Base-by-base conservation (phyloP, 768 basidiomycete genomes). In the Solioccasus polychromus region DNA sequence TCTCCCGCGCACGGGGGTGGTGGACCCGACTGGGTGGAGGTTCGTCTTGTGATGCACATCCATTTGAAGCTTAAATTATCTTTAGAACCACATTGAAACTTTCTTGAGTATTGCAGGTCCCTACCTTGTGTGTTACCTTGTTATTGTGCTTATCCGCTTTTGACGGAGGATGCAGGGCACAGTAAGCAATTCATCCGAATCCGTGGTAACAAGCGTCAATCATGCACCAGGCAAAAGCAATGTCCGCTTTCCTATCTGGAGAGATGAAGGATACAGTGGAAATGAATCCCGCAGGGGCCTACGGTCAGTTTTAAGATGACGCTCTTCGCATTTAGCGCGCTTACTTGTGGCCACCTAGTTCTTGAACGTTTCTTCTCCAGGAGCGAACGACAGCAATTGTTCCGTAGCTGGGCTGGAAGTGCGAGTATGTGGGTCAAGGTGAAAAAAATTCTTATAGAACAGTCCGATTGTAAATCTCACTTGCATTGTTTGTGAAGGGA, bases 241-340 rank as follows among this genome's bases (percentile, higher is more conserved):
- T 97, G 90, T 68, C 93, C 0, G 94, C 96, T 0, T 91, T 97
- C 62, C 71, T 97, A 31, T 92, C 90, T 0, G 95, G 95, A 10
- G 95, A 98, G 68, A 96, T 97, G 84, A 85, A 86, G 61, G 91
- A 95, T 54, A 94, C 92, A 0, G 89, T 92, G 5, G 82, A 90
- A 59, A 75, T 93, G 69, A 82, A 86, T 59, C 85, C 85, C 12
- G 87, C 84, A 12, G 89, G 85, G 14, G 80, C 83, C 39, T 88
- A 89, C 61, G 83, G 84, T 84, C 39, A 23, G 71, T 51, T 8
- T 17, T 17, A 28, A 18, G 37, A 35, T 20, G 22, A 18, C 30
- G 18, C 3, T 17, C 22, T 38, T 22, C n/a, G 22, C 20, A 20
- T 45, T 15, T 20, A 39, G 24, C 20, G 4, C 18, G 30, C 24